Base-by-base conservation (phyloP, 768 basidiomycete genomes). In the Xerocomellus dryophilus region DNA sequence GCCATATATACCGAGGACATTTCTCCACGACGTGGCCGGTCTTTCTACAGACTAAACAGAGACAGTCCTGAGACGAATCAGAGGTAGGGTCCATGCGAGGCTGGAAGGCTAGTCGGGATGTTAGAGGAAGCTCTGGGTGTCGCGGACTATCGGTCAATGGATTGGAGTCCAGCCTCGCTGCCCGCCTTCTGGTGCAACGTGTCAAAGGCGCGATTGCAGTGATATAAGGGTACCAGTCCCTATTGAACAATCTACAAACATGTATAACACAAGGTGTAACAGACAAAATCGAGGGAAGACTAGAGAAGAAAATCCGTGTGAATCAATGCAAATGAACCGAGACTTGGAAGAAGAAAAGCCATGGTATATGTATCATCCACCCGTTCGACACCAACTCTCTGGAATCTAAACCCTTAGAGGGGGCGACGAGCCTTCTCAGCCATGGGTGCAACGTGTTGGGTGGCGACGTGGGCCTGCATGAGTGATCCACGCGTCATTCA, bases 401-500 rank as follows among this genome's bases (percentile, higher is more conserved):
- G 27, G 10, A 21, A 36, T 25, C 7, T 12, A 21, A 23, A 31
- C 39, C 34, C 29, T 63, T 60, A 69, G 50, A 69, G 57, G 12
- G 70, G 57, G 40, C 62, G 63, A 11, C 52, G 57, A 45, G 58
- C 61, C 60, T 69, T 69, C 54, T 69, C 68, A 6, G 59, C 21
- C 69, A 71, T 69, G 43, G 67, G 53, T 17, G 66, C 60, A 39
- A 20, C 47, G 7, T 59, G 54, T 21, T 58, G 59, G 17, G 58
- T 29, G 23, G 62, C 46, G 29, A 61, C 57, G 15, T 54, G 66
- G 17, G 68, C 59, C 61, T 59, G 46, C 9, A 35, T 18, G 23
- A 40, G 17, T 11, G 29, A n/a, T 35, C 23, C 31, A 42, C 14
- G 21, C 4, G 10, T 66, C 32, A 58, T 46, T 34, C 35, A 43